Evolutionary conservation across 2,329 filamentous ascomycete species (phyloP).

Genomic region (Fusarium sp.): DNA sequence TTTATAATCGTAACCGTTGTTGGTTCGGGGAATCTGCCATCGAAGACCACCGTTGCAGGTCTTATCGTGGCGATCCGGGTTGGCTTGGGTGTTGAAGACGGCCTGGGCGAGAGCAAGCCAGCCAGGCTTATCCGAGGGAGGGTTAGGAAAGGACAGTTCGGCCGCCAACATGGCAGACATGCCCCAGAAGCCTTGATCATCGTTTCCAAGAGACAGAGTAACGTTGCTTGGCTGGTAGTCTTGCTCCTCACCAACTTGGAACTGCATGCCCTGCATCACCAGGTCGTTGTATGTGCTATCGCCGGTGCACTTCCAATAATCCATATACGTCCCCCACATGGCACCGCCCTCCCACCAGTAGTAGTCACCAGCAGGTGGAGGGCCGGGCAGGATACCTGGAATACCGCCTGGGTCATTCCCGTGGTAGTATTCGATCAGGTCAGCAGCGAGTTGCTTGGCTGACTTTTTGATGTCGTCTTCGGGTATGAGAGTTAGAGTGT

Average conservation of each 20-base stretch:
- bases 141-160: constrained; percentile 66
- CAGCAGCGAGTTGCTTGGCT: constrained; percentile 53
- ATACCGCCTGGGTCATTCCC: constrained; percentile 56
- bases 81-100: constrained; percentile 68
- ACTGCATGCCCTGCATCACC: constrained; percentile 60
- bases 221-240: constrained; percentile 67
- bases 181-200: constrained; percentile 74
- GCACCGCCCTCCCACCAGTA: constrained; percentile 75
- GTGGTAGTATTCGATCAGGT: constrained; percentile 57
- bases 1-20: constrained; percentile 81
- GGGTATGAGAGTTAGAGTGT: constrained; percentile 25
- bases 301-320: constrained; percentile 71
- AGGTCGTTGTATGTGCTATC: constrained; percentile 66
- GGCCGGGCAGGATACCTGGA: constrained; percentile 59
- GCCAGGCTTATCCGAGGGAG: constrained; percentile 57
- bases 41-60: constrained; percentile 69
- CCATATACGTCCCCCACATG: constrained; percentile 69
- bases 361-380: constrained; percentile 58
- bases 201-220: constrained; percentile 65
- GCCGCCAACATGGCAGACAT: constrained; percentile 70
- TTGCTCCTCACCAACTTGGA: constrained; percentile 61
- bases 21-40: constrained; percentile 81
- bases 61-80: constrained; percentile 65
- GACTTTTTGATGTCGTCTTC: constrained; percentile 52
- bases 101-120: constrained; percentile 68